Base-by-base conservation (phyloP, 73 alveolate genomes). In the Stentor coeruleus region DNA sequence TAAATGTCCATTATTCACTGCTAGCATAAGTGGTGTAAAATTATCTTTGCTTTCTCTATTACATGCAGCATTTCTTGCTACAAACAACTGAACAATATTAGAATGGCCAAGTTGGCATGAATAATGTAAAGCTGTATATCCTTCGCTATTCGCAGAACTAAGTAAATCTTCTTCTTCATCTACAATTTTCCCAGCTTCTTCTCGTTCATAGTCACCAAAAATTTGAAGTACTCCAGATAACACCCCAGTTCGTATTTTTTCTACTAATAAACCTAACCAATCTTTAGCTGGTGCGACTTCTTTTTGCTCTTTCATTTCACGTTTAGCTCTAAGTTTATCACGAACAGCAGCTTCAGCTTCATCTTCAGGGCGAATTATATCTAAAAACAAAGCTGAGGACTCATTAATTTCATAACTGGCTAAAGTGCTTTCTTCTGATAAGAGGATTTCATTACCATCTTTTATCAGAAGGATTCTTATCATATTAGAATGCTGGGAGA, bases 101-200 rank as follows among this genome's bases (percentile, higher is more conserved):
- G 73, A 57, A 57, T 57, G 73, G 3, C 73, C 73, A 57, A 57
- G 73, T 31, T 57, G 73, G 2, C 73, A 57, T 2, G 73, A n/a
- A 2, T 20, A 57, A 57, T 57, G 73, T 2, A 57, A 57, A 31
- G 35, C 73, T 20, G 73, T 57, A n/a, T 31, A 57, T n/a, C 73
- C 73, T 20, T 57, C 73, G 28, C 35, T 31, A 31, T 57, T 57
- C 28, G 73, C 35, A 31, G 73, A 20, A 31, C 73, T 57, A 20
- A 57, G 28, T 57, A 57, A 57, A 31, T 57, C 73, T 57, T 57
- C 73, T 57, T 57, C 73, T 57, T 57, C 73, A 2, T 57, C 73
- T 31, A 57, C 28, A 2, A 57, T 31, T 20, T 57, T 57, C 28
- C 73, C 73, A 57, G 73, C 73, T 57, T 57, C 73, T 2, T 57